Percentiles rank a stretch among this genome's conserved stretches.
phyloP scores from a whole-genome alignment of 306 rosid species.

The Begonia fuchsioides region DNA sequence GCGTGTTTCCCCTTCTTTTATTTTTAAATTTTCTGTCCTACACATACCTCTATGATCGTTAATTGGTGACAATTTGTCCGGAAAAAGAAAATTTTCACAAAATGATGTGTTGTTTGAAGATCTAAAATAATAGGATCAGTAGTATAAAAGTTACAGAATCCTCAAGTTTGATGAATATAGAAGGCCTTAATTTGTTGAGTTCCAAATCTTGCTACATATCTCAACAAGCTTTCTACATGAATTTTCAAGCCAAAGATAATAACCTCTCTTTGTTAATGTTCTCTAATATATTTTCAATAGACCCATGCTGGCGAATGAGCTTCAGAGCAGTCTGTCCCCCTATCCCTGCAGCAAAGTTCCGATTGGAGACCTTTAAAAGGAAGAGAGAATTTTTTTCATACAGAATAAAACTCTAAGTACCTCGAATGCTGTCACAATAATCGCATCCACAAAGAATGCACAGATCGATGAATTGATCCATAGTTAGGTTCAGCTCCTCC shows the following conservation, averaged over 20 bases:
- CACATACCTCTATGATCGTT: too few species aligned
- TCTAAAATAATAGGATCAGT: too few species aligned
- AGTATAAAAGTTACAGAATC: too few species aligned
- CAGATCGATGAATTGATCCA: slow-evolving; percentile 93
- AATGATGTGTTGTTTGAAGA: too few species aligned
- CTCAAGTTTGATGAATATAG: too few species aligned
- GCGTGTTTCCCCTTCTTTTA: too few species aligned
- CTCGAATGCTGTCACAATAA: slow-evolving; percentile 90
- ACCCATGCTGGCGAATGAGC: slow-evolving; percentile 89
- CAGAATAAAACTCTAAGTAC: slow-evolving; percentile 22
- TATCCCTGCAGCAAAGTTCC: slow-evolving; percentile 43
- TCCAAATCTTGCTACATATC: too few species aligned
- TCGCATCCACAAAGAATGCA: slow-evolving; percentile 98
- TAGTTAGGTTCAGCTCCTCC: slow-evolving; percentile 70
- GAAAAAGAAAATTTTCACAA: too few species aligned
- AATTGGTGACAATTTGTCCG: too few species aligned
- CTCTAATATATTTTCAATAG: slow-evolving; percentile 76
- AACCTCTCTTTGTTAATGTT: slow-evolving; percentile 82
- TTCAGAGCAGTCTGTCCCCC: slow-evolving; percentile 93
- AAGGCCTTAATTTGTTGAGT: too few species aligned
- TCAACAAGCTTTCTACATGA: not conserved
- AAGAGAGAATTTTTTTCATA: not conserved
- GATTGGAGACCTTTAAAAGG: not conserved
- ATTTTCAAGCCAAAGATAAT: not conserved
- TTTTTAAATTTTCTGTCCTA: too few species aligned